Base-by-base conservation (phyloP, 2,329 filamentous ascomycete genomes). In the Beauveria sp. region DNA sequence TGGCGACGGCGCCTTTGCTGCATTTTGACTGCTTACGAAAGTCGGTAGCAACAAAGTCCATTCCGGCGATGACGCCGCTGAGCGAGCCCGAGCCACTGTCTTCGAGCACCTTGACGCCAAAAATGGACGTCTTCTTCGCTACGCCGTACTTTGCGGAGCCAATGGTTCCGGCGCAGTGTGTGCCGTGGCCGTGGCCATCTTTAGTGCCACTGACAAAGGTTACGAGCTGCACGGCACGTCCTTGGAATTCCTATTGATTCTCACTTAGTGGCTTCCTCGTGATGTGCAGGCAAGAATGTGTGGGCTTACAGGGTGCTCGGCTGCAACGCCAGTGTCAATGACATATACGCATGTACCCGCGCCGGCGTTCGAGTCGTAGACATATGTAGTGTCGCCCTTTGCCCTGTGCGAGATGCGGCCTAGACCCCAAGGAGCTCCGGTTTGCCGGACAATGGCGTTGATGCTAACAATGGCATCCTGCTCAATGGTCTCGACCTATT, bases 1-100 rank as follows among this genome's bases (percentile, higher is more conserved):
- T 83, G 74, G 82, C 77, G 59, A 83, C 79, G 40, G 78, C 74
- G 26, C 76, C 75, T 45, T 67, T 71, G 65, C 69, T 66, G 70
- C 74, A 76, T 70, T 24, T 24, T 24, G 22, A 24, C 22, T 24
- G 22, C 22, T 24, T 24, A 24, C 22, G 22, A 24, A 3, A 24
- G 22, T 24, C 22, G 22, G 3, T 24, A 24, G 70, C 68, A 8
- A 75, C 74, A 58, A 69, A 76, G 70, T 76, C 72, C 55, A 76
- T 74, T 64, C 74, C 74, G 38, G 73, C 73, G 55, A 77, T 70
- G 65, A 77, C 73, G 58, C 68, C 71, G 14, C 73, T 74, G 63
- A 67, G 71, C 50, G 68, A 67, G 51, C 74, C 72, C n/a, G 68
- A 70, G 60, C 74, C 72, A 43, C 65, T 62, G 61, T 70, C 5